Conservation (phyloP, 495 filamentous ascomycete genomes). For the Penicillium ochrochloron region DNA sequence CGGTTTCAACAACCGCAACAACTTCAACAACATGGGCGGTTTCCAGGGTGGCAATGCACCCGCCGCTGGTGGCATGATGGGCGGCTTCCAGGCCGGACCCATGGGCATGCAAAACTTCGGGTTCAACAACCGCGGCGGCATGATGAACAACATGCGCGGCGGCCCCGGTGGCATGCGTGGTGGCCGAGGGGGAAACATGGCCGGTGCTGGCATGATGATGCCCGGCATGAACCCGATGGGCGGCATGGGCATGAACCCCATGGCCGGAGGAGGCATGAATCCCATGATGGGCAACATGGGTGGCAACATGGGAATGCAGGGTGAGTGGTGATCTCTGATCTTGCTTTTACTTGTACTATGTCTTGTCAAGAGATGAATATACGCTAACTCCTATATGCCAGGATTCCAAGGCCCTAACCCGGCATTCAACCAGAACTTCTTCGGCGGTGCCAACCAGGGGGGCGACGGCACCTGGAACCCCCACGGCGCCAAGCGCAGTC, state of each 20-base stretch:
- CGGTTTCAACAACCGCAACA: slow-evolving; percentile 52
- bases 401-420: slow-evolving; percentile 70
- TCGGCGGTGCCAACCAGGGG: slow-evolving; percentile 62
- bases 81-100: slow-evolving; percentile 59
- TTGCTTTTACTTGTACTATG: background rate
- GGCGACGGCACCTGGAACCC: slow-evolving; percentile 76
- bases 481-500: slow-evolving; percentile 79
- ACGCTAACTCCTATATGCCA: slow-evolving; percentile 33
- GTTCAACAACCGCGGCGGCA: slow-evolving; percentile 65
- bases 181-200: slow-evolving; percentile 65
- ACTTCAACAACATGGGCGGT: slow-evolving; percentile 59
- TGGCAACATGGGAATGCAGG: slow-evolving; percentile 63
- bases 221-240: slow-evolving; percentile 56
- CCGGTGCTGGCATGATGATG: slow-evolving; percentile 60
- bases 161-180: slow-evolving; percentile 71
- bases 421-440: slow-evolving; percentile 77
- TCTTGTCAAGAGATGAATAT: background rate
- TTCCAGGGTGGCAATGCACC: slow-evolving; percentile 49
- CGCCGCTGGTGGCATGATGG: slow-evolving; percentile 59
- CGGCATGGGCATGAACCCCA: slow-evolving; percentile 67
- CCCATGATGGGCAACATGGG: slow-evolving; percentile 51
- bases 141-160: slow-evolving; percentile 74
- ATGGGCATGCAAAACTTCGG: slow-evolving; percentile 65
- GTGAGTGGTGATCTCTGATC: slow-evolving; percentile 42
- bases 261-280: slow-evolving; percentile 64